Evolutionary conservation across 257 asterid genomes (phyloP).

Genomic region (Lantana camara): DNA sequence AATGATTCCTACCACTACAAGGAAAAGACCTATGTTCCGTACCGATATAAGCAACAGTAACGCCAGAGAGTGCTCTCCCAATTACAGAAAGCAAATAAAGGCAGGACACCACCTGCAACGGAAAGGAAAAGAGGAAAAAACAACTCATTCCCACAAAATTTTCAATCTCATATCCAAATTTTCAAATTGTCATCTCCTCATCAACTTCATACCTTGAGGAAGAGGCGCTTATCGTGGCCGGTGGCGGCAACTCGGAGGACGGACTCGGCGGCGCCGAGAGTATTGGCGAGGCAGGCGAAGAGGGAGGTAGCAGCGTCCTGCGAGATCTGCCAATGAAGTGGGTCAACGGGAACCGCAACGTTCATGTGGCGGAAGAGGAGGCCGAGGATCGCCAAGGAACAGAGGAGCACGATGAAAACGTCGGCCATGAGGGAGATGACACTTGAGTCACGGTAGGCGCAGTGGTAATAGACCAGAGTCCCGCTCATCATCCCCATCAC

Average conservation of each 20-base stretch:
- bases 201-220: conserved; percentile 85
- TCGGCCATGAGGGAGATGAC: conserved; percentile 78
- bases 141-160: too few species aligned
- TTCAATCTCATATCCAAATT: too few species aligned
- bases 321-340: conserved; percentile 97
- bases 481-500: conserved; percentile 69
- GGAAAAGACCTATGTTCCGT: too few species aligned
- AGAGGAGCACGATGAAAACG: conserved; percentile 84
- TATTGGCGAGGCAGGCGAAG: conserved; percentile 91
- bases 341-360: conserved; percentile 94
- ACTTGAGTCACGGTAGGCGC: conserved; percentile 81
- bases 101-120: conserved; percentile 61
- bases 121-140: neutral
- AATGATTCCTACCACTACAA: too few species aligned
- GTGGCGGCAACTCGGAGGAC: conserved; percentile 99
- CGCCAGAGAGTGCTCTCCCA: conserved; percentile 80
- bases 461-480: conserved; percentile 85
- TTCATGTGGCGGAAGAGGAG: conserved; percentile 97
- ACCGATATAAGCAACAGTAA: conserved; percentile 86
- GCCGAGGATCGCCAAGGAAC: conserved; percentile 92
- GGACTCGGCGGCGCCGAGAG: conserved; percentile 96
- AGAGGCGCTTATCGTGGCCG: conserved; percentile 93
- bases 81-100: conserved; percentile 81
- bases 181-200: too few species aligned
- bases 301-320: conserved; percentile 78